phyloP scores from a whole-genome alignment of 2,329 filamentous ascomycete genomes.

The Aspergillaceae sp. region DNA sequence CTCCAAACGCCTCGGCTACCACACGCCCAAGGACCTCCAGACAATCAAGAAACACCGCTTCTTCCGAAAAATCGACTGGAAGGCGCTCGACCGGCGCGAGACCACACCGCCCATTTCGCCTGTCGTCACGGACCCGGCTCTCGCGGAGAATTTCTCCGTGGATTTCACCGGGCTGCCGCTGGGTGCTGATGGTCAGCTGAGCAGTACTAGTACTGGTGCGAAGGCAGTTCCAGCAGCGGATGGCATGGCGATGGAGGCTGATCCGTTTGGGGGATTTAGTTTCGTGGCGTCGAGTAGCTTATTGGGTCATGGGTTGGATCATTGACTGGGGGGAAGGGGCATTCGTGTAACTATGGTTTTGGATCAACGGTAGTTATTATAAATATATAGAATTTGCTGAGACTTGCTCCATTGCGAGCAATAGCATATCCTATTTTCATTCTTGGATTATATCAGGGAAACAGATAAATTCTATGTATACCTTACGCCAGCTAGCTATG shows the following conservation, averaged over 20 bases:
- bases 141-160: constrained; percentile 91
- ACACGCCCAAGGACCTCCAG: constrained; percentile 79
- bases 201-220: constrained; percentile 13
- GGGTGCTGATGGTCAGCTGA: constrained; percentile 38
- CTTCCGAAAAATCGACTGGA: constrained; percentile 96
- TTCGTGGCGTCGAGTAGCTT: constrained; percentile 42
- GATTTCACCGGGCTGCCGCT: constrained; percentile 84
- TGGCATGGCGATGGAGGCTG: constrained; percentile 20
- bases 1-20: constrained; percentile 74
- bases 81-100: constrained; percentile 70
- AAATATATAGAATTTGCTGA: too few species aligned
- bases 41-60: constrained; percentile 89
- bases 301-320: constrained; percentile 30
- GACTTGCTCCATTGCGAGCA: too few species aligned
- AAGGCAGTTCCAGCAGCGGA: constrained; percentile 2
- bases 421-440: too few species aligned
- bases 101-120: constrained; percentile 83
- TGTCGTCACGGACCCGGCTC: constrained; percentile 86
- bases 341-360: too few species aligned
- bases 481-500: too few species aligned
- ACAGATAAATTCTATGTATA: too few species aligned
- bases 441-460: too few species aligned
- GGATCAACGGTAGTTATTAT: not conserved
- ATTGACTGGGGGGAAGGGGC: not conserved
- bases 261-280: constrained; percentile 43